phyloP scores from a whole-genome alignment of 108 stramenopile species.

The Cyclotella distinguenda region DNA sequence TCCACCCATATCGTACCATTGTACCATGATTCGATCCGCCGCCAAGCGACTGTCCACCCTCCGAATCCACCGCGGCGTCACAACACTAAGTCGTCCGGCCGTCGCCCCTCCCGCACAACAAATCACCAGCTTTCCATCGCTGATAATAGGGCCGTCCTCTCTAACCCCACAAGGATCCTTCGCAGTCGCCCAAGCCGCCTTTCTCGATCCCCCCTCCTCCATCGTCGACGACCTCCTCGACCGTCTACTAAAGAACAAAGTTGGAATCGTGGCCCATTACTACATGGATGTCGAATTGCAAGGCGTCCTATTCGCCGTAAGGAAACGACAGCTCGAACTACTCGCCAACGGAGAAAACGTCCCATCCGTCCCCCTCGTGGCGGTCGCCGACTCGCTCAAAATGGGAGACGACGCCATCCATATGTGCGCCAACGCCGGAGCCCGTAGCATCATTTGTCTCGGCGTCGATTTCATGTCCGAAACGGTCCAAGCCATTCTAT shows the following conservation, averaged over 20 bases:
- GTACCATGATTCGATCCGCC: no score
- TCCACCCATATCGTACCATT: no score
- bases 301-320: conserved; percentile 76
- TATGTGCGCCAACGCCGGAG: conserved; percentile 69
- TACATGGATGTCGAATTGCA: conserved; percentile 98
- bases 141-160: conserved; percentile 63
- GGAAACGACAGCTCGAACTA: conserved; percentile 34
- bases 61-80: no score
- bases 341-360: conserved; percentile 6
- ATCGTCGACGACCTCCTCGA: conserved; percentile 59
- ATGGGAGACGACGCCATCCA: conserved; percentile 93
- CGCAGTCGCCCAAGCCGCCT: conserved; percentile 86
- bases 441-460: conserved; percentile 70
- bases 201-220: conserved; percentile 73
- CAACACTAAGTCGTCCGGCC: no score
- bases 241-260: conserved; percentile 59
- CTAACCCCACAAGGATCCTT: conserved; percentile 75
- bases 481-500: conserved; percentile 81
- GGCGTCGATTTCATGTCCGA: conserved; percentile 97
- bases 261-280: conserved; percentile 94
- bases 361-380: conserved; percentile 53
- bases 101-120: conserved; percentile 39
- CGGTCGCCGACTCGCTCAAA: conserved; percentile 90
- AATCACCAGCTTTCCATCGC: conserved; percentile 61
- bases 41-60: no score